Evolutionary conservation across 345 rosid genomes (phyloP), one percentile per base, ranked within the genome.

Genomic region (Salix koriyanagi): DNA sequence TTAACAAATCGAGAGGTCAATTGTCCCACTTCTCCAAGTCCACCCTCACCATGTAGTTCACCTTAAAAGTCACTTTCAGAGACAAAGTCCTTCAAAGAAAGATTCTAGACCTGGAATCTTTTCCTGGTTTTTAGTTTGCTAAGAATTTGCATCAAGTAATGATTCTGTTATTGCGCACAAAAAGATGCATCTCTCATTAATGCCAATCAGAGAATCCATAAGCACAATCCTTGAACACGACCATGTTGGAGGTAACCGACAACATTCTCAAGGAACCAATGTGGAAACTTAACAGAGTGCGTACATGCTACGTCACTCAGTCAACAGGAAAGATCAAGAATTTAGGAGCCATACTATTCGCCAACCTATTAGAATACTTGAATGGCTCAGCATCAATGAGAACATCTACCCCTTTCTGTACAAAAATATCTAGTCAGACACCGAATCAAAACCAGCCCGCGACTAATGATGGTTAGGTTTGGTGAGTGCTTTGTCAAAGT

Each of bases 401-500:
- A 67, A 71, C 75, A 77, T 73, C 80, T 70, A 73, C 80, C 81
- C 78, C 78, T 83, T 83, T 83, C 85, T 88, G 88, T 89, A 81
- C 90, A 85, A n/a, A n/a, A 36, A 36, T 80, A 67, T 71, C 85
- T 64, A 73, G 83, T 86, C 75, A 84, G 89, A 46, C 75, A 74
- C 75, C 71, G 85, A 75, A 82, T 81, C 69, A 74, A 77, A 21
- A 70, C 76, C 77, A 76, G 81, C 72, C 86, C 88, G 86, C 81
- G 73, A 74, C 79, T 83, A 84, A 86, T 85, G 87, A 60, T 85
- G 88, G 84, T 89, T 86, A 86, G 89, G 84, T 83, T 86, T 92
- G 71, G 90, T 80, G 73, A 91, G 90, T 74, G 92, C 90, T 81
- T 87, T 92, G 67, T 85, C 80, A 76, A 94, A 94, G 83, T 92